Evolutionary conservation across 192 early-diverging fungal species (phyloP).

Genomic region (Coemansia sp.): DNA sequence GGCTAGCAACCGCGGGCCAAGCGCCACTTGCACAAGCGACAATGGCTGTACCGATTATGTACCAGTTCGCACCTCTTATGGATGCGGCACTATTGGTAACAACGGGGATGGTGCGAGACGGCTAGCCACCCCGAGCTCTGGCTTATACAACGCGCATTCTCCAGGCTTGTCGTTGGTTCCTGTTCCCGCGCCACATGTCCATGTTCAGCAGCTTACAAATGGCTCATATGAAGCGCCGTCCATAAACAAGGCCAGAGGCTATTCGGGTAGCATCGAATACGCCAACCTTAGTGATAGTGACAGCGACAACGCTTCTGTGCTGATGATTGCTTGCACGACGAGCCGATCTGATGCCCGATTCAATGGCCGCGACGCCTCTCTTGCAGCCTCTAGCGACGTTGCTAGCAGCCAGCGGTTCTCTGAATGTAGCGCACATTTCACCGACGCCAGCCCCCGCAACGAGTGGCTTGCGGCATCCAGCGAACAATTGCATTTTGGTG

Average conservation of each 20-base stretch:
- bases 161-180: not conserved
- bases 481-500: constrained; percentile 5
- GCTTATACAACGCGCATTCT: not conserved
- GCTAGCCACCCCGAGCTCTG: constrained; percentile 8
- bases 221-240: not conserved
- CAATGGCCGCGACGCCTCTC: constrained; percentile 1
- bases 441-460: constrained; percentile 5
- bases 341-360: constrained; percentile 1
- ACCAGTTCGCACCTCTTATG: constrained; percentile 1
- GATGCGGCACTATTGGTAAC: constrained; percentile 14
- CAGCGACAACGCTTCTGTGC: not conserved
- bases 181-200: not conserved
- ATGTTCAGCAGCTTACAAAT: not conserved
- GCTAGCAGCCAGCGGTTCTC: not conserved
- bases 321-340: constrained; percentile 1
- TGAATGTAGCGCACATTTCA: constrained; percentile 7
- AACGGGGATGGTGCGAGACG: constrained; percentile 12
- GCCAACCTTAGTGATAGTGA: not conserved
- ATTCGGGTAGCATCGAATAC: not conserved
- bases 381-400: not conserved
- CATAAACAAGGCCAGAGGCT: not conserved
- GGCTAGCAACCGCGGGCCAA: not conserved
- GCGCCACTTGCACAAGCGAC: not conserved
- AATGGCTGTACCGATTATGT: constrained; percentile 8
- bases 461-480: constrained; percentile 5